Evolutionary conservation across 2,329 filamentous ascomycete species (phyloP), one percentile per base, ranked within the genome.

Genomic region (Biscogniauxia marginata): DNA sequence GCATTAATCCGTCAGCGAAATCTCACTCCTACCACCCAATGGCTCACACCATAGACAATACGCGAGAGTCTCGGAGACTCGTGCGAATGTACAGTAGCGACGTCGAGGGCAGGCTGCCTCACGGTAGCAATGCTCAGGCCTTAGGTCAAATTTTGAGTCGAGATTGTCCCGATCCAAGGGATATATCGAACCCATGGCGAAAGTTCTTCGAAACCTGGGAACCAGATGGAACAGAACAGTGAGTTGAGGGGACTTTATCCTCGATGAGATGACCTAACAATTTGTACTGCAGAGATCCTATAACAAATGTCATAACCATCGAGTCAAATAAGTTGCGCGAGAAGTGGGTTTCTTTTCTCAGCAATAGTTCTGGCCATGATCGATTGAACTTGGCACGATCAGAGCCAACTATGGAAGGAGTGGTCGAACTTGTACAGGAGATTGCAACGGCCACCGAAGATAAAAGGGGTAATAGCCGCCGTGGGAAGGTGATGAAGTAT

Each of bases 1-100:
- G n/a, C n/a, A n/a, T n/a, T n/a, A n/a, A n/a, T n/a, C n/a, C n/a
- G n/a, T n/a, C n/a, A n/a, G n/a, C n/a, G n/a, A n/a, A n/a, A n/a
- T n/a, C n/a, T n/a, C n/a, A n/a, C n/a, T n/a, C n/a, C 16, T 34
- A 11, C 30, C 30, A 6, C 16, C 30, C n/a, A n/a, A 34, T 34
- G 30, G 30, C 30, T 13, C 11, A 13, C 30, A 8, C 22, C 5
- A 2, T 49, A 9, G 46, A 56, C 11, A 51, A 59, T 43, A 8
- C 23, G 13, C 19, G 13, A 11, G 54, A 59, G 23, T 54, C 54
- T n/a, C 51, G 57, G 7, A 52, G 46, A 39, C 49, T 54, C 19
- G 54, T 59, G 5, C 51, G 54, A 24, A 52, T 54, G 47, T 59
- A 59, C 45, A 59, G 51, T 11, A 22, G 30, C 21, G 57, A 57